Evolutionary conservation across 495 filamentous ascomycete genomes (phyloP), one percentile per base, ranked within the genome.

Genomic region (Bathelium albidoporum): DNA sequence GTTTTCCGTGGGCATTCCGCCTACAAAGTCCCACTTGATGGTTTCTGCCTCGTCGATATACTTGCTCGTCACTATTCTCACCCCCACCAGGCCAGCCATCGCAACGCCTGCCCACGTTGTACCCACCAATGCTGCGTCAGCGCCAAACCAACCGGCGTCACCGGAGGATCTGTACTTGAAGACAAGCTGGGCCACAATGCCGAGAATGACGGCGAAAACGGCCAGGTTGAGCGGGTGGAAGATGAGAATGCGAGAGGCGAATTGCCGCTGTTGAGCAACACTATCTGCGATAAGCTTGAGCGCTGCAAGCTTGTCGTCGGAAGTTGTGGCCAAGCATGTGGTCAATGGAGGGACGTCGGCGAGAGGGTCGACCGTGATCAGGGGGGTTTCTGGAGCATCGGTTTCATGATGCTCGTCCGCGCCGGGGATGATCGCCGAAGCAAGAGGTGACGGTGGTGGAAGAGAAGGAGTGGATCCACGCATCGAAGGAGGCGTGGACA

Each of bases 231-330:
- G 44, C 0, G 82, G 81, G 67, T 84, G 78, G 63, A 77, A 76
- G 43, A 89, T 73, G 9, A 90, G 68, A 58, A 77, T 68, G 9
- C 68, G 69, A 14, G 79, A 75, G n/a, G 85, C 79, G 5, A 74
- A 29, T 68, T 85, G 80, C 28, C 84, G 81, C 66, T 88, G 85
- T 66, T 89, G 84, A 16, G 84, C 83, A 59, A 90, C 75, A 43
- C 80, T 81, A 58, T 84, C 78, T 61, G 83, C 82, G 61, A 89
- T 82, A 18, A 93, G 77, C 73, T 89, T 81, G 29, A 95, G 79
- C 10, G 88, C 90, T 1, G 83, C 86, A 64, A 90, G 87, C 22
- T 83, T 83, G 66, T 82, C 79, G 16, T 72, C 74, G n/a, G 75
- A 74, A 22, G 71, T 63, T 5, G 78, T 63, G 9, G 72, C 67